phyloP scores from a whole-genome alignment of 2,329 filamentous ascomycete genomes.

The Venturia asperata region DNA sequence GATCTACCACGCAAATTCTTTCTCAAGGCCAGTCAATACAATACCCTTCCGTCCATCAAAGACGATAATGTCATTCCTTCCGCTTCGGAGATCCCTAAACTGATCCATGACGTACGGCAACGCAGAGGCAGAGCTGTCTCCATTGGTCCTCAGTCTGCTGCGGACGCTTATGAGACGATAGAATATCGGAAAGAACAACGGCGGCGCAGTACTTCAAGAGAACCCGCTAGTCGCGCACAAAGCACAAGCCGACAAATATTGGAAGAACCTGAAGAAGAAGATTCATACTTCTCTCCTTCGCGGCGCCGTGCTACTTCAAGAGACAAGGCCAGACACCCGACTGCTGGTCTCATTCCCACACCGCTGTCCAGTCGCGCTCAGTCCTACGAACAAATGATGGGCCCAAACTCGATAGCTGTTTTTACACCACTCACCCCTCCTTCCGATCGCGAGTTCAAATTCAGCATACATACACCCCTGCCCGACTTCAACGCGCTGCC shows the following conservation, averaged over 20 bases:
- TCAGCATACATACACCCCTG: neutral
- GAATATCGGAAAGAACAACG: conserved; percentile 74
- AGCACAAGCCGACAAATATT: conserved; percentile 21
- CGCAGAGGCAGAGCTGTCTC: conserved; percentile 77
- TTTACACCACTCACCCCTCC: conserved; percentile 16
- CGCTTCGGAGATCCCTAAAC: conserved; percentile 69
- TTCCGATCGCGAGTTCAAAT: conserved; percentile 17
- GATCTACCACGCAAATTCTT: conserved; percentile 86
- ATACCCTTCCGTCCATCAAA: conserved; percentile 66
- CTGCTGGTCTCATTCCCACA: neutral
- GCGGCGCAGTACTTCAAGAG: conserved; percentile 38
- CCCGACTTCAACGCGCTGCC: neutral
- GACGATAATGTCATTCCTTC: conserved; percentile 86
- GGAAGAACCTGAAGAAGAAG: conserved; percentile 26
- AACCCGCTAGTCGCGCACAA: conserved; percentile 33
- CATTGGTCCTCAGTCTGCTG: conserved; percentile 88
- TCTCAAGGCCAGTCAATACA: conserved; percentile 83
- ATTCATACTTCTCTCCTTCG: conserved; percentile 27
- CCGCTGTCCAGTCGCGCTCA: neutral
- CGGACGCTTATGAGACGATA: conserved; percentile 91
- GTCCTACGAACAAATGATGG: conserved; percentile 3
- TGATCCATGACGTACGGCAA: conserved; percentile 58
- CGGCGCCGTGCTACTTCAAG: conserved; percentile 21
- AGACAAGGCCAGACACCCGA: conserved; percentile 10
- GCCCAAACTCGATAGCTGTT: neutral